A percentile compares a stretch with the other conserved stretches of the same genome.
Conservation (phyloP, 2,329 filamentous ascomycete species). For the Venturia carpophila region DNA sequence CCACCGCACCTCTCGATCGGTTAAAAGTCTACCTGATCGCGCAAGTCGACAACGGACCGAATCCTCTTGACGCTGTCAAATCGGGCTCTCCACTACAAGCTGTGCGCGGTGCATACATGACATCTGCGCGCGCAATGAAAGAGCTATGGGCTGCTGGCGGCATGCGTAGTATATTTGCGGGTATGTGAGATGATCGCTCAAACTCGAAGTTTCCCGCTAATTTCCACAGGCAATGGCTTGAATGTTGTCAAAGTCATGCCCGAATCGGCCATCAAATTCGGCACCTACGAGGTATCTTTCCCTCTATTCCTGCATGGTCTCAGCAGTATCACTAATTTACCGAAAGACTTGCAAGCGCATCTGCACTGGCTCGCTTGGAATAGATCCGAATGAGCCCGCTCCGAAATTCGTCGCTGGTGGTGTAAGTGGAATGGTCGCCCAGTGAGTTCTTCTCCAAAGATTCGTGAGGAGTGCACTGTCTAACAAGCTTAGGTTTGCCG, state of each 20-base stretch:
- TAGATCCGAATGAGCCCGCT: conserved; percentile 59
- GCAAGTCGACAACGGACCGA: conserved; percentile 60
- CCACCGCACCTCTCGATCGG: conserved; percentile 91
- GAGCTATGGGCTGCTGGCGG: conserved; percentile 83
- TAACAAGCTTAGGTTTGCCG: conserved; percentile 53
- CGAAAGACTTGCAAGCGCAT: conserved; percentile 15
- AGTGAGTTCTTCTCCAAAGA: conserved; percentile 46
- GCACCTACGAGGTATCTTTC: conserved; percentile 69
- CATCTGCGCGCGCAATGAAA: conserved; percentile 63
- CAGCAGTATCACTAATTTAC: conserved; percentile 5
- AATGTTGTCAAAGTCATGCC: conserved; percentile 99
- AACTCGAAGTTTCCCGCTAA: conserved; percentile 21
- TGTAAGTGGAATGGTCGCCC: conserved; percentile 85
- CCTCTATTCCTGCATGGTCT: neutral
- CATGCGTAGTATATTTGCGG: conserved; percentile 82
- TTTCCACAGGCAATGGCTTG: conserved; percentile 70
- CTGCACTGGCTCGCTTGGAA: conserved; percentile 9
- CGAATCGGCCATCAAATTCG: conserved; percentile 96
- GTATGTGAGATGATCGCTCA: conserved; percentile 43
- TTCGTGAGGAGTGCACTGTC: conserved; percentile 23
- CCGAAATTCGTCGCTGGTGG: conserved; percentile 88
- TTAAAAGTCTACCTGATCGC: conserved; percentile 97
- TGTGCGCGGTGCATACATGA: conserved; percentile 56
- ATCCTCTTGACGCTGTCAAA: conserved; percentile 59
- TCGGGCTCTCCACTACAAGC: conserved; percentile 60